Evolutionary conservation across 768 basidiomycete species (phyloP), one percentile per base, ranked within the genome.

Genomic region (Leccinum pellstonianum): DNA sequence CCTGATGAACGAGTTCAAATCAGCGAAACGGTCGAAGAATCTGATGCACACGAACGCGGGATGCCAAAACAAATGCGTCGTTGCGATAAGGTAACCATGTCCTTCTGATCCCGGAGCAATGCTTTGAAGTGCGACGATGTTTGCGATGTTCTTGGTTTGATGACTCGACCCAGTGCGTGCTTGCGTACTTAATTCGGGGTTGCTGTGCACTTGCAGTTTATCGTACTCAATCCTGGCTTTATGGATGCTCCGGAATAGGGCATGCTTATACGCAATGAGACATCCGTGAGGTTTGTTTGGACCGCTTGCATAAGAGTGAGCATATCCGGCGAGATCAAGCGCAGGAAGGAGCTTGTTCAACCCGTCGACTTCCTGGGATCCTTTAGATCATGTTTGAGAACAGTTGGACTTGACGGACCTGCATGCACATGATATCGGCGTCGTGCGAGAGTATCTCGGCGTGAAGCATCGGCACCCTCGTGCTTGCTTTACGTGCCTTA

Each of bases 41-140:
- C 23, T 23, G 23, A 23, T 23, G 3, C 37, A 21, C 29, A 77
- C 83, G 59, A 74, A 93, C 86, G 81, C 83, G 5, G 94, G 94
- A 74, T 96, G 94, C 95, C 95, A 98, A 73, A 97, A 98, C 23
- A 96, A 77, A 76, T 98, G 95, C 0, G 95, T 95, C 1, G 95
- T 97, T 3, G 86, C 92, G 14, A 95, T 76, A 43, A 96, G 76
- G 35, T 93, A 72, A 4, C 94, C 92, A 41, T 77, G 74, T 7
- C 68, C 41, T 15, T 49, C 51, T 59, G 46, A 55, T 27, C 75
- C 66, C 15, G 77, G 65, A 9, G 72, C 74, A 6, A 75, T 70
- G 49, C 75, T 76, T 63, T 79, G 77, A 55, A 98, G 75, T 1
- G 88, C 88, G 19, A 91, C 81, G 29, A 98, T 72, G 52, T 84